A percentile compares a stretch with the other conserved stretches of the same genome.
phyloP scores from a whole-genome alignment of 805 yeast genomes.

The Starmerella geochares region DNA sequence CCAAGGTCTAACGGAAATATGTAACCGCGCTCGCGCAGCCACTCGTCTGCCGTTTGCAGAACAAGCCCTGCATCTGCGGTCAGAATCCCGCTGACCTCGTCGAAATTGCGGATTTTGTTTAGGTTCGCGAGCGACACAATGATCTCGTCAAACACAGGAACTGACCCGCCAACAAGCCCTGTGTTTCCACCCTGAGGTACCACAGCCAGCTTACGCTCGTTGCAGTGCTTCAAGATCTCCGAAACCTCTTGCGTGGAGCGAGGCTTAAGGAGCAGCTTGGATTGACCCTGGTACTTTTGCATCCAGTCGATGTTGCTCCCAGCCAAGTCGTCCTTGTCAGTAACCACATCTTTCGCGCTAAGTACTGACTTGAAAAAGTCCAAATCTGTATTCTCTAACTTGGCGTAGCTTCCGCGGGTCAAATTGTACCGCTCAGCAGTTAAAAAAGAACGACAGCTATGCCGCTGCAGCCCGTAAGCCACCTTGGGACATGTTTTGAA shows the following conservation, averaged over 20 bases:
- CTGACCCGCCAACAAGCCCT: conserved; percentile 88
- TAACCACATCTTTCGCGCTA: conserved; percentile 30
- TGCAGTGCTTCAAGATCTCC: conserved; percentile 66
- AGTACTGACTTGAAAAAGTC: conserved; percentile 51
- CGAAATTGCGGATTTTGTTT: conserved; percentile 73
- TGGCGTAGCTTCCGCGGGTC: conserved; percentile 41
- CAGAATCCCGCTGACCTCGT: conserved; percentile 66
- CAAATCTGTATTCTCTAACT: conserved; percentile 48
- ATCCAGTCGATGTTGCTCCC: conserved; percentile 84
- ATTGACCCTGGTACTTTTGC: conserved; percentile 83
- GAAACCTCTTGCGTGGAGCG: conserved; percentile 67
- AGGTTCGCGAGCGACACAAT: conserved; percentile 56
- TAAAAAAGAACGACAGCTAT: conserved; percentile 26
- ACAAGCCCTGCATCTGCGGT: conserved; percentile 86
- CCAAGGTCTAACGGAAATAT: conserved; percentile 90
- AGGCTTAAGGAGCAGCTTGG: conserved; percentile 69
- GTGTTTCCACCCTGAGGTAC: conserved; percentile 98
- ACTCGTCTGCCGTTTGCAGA: conserved; percentile 72
- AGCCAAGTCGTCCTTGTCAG: conserved; percentile 53
- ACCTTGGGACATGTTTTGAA: not conserved
- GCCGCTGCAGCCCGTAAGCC: not conserved
- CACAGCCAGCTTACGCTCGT: conserved; percentile 63
- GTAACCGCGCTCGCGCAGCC: conserved; percentile 67
- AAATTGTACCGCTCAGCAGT: conserved; percentile 64
- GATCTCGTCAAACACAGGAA: conserved; percentile 85